Base-by-base conservation (phyloP, 208 protist genomes). In the Acanthamoeba castellanii region DNA sequence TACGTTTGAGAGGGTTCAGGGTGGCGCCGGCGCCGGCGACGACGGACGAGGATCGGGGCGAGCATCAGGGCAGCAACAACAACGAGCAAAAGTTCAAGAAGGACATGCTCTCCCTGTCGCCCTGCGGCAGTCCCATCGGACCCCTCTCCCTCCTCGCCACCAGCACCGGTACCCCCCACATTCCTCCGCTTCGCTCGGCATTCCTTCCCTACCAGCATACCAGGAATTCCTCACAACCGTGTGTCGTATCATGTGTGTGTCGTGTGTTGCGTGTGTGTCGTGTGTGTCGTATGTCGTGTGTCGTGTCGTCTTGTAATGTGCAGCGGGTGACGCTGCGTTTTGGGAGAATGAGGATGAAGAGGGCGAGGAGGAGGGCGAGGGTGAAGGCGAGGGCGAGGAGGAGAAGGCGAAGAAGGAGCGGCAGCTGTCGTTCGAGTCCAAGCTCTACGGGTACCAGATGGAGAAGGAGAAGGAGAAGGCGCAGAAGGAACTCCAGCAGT, bases 381-480 rank as follows among this genome's bases (percentile, higher is more conserved):
- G 66, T 14, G 85, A 92, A 27, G 37, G 66, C 32, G 85, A 92
- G 16, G 85, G 66, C 0, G 85, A 92, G 25, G 85, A 92, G 34
- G 85, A 92, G 22, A 52, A 92, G 85, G 85, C n/a, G 22, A 34
- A 47, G 52, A 92, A 92, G 32, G 64, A 92, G 61, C 55, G 64
- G 14, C 85, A 76, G 85, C 61, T 92, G 34, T 76, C 85, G 7
- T 92, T 74, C 55, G 64, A 92, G 61, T 92, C 64, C 8, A 74
- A 92, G 85, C 61, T 76, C n/a, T 92, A 92, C 34, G 64, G 64
- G 13, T 76, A 74, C 34, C 55, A 92, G 61, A 92, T 92, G 85
- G 85, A 92, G 25, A 76, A 74, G 85, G 47, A 92, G 50, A 87
- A 92, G 45, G 85, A 92, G n/a, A 76, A 74, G 59, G 85, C 55